Evolutionary conservation across 1,139 yeast genomes (phyloP), one percentile per base, ranked within the genome.

Genomic region (Meyerozyma guilliermondii): DNA sequence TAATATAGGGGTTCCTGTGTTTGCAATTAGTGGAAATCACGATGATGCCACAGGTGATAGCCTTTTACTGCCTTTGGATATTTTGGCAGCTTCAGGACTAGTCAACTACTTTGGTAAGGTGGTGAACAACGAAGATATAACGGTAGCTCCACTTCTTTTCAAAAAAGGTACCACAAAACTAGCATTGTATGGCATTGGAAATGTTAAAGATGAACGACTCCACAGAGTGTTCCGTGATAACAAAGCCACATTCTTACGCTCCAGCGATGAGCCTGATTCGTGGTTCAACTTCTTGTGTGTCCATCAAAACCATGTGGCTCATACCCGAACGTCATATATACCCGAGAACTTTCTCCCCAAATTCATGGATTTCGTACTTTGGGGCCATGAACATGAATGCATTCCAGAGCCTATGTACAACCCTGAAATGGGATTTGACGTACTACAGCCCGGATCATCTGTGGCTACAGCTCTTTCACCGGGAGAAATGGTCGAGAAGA

Each of bases 351-450:
- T 86, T 53, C 62, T 94, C 16, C 99, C 98, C 0, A 70, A 74
- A 14, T 91, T 91, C 57, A 57, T 92, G 41, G 87, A 92, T 56
- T 71, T 92, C 45, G 80, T 92, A 0, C 66, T 89, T 2, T 92
- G 99, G 99, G 99, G 98, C 8, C 99, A 92, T 60, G 99, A 92
- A 58, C 99, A 92, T 63, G 98, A 92, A 59, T 89, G 98, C 56
- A 73, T 84, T 7, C 87, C 92, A 1, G 80, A 78, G 48, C 82
- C 96, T 0, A 73, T 69, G 0, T 69, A 68, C 39, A 89, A 88
- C 56, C 76, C 85, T 0, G 76, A 76, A 18, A 81, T 80, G 23
- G 83, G 82, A 1, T 88, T 91, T 57, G 81, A 81, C 46, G 89
- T 91, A 0, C 70, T 94, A 37, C 96, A 91, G 59, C 95, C 96